These are phyloP conservation scores for Sparassis latifolia DNA, from an alignment of 1,284 basidiomycete species.

Conservation along the genomic window DNA sequence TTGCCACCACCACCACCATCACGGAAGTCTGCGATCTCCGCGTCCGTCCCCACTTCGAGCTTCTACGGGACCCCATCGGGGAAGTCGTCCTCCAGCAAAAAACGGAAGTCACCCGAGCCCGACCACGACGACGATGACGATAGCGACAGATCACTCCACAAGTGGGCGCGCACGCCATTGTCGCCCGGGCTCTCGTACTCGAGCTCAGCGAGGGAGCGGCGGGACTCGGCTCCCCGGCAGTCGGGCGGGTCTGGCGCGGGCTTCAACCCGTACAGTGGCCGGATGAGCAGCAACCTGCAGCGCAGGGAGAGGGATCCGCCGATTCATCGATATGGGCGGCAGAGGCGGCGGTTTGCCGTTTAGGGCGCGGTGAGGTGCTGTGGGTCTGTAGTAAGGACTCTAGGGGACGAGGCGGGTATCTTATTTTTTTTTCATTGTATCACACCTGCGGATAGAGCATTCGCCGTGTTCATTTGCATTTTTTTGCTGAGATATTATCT, in stretches of 20 bases:
- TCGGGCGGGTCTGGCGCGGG: constrained; percentile 4
- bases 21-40: constrained; percentile 15
- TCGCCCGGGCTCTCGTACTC: constrained; percentile 14
- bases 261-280: constrained; percentile 28
- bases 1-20: constrained; percentile 11
- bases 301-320: constrained; percentile 15
- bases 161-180: constrained; percentile 24
- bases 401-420: too few species aligned
- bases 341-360: constrained; percentile 5
- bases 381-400: too few species aligned
- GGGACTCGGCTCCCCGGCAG: constrained; percentile 5
- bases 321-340: constrained; percentile 23
- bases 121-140: constrained; percentile 26
- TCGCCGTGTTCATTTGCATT: neutral
- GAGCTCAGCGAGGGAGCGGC: constrained; percentile 12
- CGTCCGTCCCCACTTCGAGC: constrained; percentile 32
- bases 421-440: too few species aligned
- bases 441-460: neutral
- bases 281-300: constrained; percentile 29
- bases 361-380: too few species aligned
- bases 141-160: constrained; percentile 17
- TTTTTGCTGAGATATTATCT: too few species aligned
- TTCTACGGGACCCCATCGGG: constrained; percentile 36
- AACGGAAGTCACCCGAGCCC: constrained; percentile 35
- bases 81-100: constrained; percentile 23